Conservation (phyloP, 2,329 filamentous ascomycete genomes). For the Colletotrichum echinochloae region DNA sequence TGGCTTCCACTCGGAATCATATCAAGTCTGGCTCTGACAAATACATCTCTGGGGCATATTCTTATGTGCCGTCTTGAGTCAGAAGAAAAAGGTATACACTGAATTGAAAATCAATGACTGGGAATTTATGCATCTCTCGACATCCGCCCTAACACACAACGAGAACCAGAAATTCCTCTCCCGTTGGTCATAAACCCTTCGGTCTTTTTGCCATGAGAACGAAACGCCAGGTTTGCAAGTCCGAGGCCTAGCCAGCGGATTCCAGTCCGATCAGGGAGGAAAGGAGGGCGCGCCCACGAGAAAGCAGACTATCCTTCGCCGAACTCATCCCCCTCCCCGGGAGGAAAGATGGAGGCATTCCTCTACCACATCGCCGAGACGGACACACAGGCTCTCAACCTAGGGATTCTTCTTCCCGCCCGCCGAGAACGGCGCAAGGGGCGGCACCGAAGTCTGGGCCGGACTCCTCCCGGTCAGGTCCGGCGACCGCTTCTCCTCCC, state of each 20-base stretch:
- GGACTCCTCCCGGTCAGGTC: conserved; percentile 14
- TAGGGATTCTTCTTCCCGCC: background rate
- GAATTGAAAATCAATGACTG: conserved; percentile 30
- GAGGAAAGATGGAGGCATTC: background rate
- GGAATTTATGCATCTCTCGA: conserved; percentile 6
- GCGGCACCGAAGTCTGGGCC: conserved; percentile 24
- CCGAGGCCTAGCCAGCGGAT: background rate
- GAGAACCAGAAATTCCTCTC: background rate
- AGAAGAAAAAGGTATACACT: conserved; percentile 33
- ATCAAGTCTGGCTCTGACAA: background rate
- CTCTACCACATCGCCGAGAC: background rate
- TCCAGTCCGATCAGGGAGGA: background rate
- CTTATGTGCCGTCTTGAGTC: background rate
- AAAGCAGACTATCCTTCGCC: background rate
- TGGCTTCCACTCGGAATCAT: rapidly evolving
- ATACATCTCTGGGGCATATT: background rate
- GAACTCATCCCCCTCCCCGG: background rate
- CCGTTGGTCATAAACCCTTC: background rate
- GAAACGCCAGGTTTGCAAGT: background rate
- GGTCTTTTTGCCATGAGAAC: background rate
- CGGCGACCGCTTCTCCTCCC: background rate
- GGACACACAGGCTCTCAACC: background rate
- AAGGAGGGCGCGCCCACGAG: background rate
- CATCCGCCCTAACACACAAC: conserved; percentile 15
- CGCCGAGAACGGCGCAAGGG: conserved; percentile 18